Evolutionary conservation across 2,329 filamentous ascomycete species (phyloP).

Genomic region (Hymenoscyphus fraxineus): DNA sequence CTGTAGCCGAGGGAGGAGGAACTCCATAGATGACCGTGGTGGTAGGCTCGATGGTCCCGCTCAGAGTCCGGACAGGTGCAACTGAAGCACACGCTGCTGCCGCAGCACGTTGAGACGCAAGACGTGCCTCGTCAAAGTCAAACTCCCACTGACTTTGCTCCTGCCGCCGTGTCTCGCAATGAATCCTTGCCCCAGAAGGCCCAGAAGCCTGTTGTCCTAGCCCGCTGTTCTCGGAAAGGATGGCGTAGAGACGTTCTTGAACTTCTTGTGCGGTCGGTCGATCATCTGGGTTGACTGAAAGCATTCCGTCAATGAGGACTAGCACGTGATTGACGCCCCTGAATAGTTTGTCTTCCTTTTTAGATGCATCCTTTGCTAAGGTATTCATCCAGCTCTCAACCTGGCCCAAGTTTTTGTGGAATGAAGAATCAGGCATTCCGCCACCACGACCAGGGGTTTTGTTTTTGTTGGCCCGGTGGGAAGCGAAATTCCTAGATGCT

Average conservation of each 20-base stretch:
- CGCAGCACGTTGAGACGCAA: constrained; percentile 31
- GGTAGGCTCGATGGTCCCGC: constrained; percentile 20
- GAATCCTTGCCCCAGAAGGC: constrained; percentile 20
- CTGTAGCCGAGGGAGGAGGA: not conserved
- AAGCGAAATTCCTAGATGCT: constrained; percentile 60
- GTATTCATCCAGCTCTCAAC: constrained; percentile 64
- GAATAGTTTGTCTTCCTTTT: constrained; percentile 46
- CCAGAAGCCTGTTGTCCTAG: constrained; percentile 13
- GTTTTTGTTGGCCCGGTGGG: constrained; percentile 63
- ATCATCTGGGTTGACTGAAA: constrained; percentile 48
- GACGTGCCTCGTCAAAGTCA: constrained; percentile 29
- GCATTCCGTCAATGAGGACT: constrained; percentile 51
- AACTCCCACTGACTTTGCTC: constrained; percentile 26
- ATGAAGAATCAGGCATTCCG: constrained; percentile 62
- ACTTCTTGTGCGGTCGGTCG: constrained; percentile 52
- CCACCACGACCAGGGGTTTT: constrained; percentile 49
- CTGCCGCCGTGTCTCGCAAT: constrained; percentile 22
- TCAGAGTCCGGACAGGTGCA: constrained; percentile 12
- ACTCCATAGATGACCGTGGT: constrained; percentile 24
- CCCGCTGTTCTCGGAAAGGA: constrained; percentile 40
- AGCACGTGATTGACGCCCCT: constrained; percentile 50
- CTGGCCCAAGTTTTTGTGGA: constrained; percentile 67
- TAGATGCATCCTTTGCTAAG: constrained; percentile 54
- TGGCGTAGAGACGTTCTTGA: constrained; percentile 49
- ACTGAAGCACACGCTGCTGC: constrained; percentile 31